Conservation (phyloP, 805 yeast species). For the Starmerella cellae region DNA sequence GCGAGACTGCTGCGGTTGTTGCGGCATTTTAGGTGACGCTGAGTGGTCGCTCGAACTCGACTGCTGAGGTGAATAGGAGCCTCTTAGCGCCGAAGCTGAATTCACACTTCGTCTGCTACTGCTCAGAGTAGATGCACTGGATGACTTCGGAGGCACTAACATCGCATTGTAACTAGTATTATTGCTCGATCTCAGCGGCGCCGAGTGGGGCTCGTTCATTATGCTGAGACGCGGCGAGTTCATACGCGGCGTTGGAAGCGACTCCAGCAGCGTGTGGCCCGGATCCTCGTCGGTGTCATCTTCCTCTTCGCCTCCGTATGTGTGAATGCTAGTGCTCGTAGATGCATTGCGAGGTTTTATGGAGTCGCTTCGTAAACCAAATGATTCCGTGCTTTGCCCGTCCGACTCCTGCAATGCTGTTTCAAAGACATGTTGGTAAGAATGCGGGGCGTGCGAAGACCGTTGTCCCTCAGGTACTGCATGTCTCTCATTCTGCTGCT, state of each 20-base stretch:
- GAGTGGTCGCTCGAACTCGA: slow-evolving; percentile 2
- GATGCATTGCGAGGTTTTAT: background rate
- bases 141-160: background rate
- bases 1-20: background rate
- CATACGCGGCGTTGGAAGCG: slow-evolving; percentile 13
- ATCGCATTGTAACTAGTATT: no score
- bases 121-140: background rate
- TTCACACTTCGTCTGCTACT: no score
- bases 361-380: background rate
- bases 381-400: background rate
- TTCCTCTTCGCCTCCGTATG: background rate
- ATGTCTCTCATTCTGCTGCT: background rate
- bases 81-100: no score
- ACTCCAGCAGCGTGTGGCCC: slow-evolving; percentile 10
- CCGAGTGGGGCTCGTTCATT: background rate
- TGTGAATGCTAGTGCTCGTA: background rate
- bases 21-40: background rate
- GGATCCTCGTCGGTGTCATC: slow-evolving; percentile 6
- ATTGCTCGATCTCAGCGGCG: background rate
- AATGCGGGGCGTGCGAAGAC: background rate
- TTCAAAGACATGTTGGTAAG: background rate
- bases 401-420: background rate
- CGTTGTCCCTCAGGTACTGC: background rate
- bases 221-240: background rate
- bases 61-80: slow-evolving; percentile 1